A percentile compares a stretch with the other conserved stretches of the same genome.
These are phyloP conservation scores for Suhomyces panamericanus DNA, from an alignment of 1,139 yeast genomes.

Conservation along the genomic window DNA sequence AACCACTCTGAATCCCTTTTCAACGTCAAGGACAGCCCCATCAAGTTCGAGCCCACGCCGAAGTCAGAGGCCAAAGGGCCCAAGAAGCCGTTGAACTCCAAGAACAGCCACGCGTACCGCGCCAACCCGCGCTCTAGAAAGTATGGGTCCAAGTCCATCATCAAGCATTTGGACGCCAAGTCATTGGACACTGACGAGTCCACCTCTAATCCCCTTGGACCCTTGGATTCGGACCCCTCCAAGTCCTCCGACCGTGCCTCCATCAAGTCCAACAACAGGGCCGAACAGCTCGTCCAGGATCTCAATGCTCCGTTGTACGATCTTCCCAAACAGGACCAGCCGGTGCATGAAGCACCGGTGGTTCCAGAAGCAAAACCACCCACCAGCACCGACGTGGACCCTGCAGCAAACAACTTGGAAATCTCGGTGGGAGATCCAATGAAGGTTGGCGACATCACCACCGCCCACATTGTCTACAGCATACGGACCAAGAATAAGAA, in stretches of 20 bases:
- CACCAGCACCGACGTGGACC: constrained; percentile 10
- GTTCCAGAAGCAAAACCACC: not conserved
- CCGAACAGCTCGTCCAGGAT: constrained; percentile 23
- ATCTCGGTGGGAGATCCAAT: constrained; percentile 87
- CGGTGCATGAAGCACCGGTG: constrained; percentile 10
- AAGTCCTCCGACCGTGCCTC: constrained; percentile 19
- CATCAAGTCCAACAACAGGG: constrained; percentile 20
- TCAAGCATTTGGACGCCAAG: constrained; percentile 29
- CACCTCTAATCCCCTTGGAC: constrained; percentile 38
- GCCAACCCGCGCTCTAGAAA: constrained; percentile 43
- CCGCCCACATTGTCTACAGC: constrained; percentile 85
- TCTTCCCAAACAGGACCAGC: constrained; percentile 22
- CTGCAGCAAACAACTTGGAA: constrained; percentile 38
- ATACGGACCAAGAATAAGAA: constrained; percentile 58
- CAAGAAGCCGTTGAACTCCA: constrained; percentile 9
- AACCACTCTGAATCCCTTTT: constrained; percentile 33
- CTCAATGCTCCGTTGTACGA: constrained; percentile 54
- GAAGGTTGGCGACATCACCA: constrained; percentile 87
- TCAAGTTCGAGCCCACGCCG: constrained; percentile 15
- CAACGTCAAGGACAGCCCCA: constrained; percentile 39
- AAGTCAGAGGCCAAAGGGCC: constrained; percentile 2
- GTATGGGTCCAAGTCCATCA: constrained; percentile 32
- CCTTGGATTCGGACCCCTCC: constrained; percentile 26
- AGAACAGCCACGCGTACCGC: constrained; percentile 12
- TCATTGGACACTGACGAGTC: constrained; percentile 4